Base-by-base conservation (phyloP, 2,329 filamentous ascomycete species). In the Fusarium nodosum region DNA sequence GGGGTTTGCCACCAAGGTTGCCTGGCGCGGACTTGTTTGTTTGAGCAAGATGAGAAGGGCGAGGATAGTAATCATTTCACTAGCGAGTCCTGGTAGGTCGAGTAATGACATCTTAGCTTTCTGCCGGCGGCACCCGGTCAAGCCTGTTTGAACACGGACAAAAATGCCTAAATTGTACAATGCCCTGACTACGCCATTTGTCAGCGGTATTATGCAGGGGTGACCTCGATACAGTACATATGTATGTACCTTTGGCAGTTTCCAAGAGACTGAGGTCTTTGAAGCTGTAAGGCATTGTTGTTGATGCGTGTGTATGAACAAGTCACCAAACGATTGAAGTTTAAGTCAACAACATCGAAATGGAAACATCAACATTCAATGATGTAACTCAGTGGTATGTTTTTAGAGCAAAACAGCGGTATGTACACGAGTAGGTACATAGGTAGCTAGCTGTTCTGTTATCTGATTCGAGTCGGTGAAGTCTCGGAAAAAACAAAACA, bases 391-490 rank as follows among this genome's bases (percentile, higher is more conserved):
- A 46, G 57, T 68, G 60, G 57, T 69, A 59, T 55, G 48, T 45
- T 36, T 33, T 13, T 42, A 56, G 28, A 22, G 56, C 45, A 48
- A 60, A 60, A 71, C 51, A 55, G 64, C 61, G 66, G 69, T 44
- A 63, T 63, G 56, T 64, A 45, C 28, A 42, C 12, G 22, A 26
- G 36, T 38, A 39, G n/a, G 11, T 13, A 39, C 18, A 11, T 38
- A 39, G n/a, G 11, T 13, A 39, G 9, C 6, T 38, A n/a, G 36
- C 36, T 22, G 36, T 30, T 39, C 15, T 62, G 51, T 22, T 51
- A 39, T 51, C 24, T 39, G 34, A 46, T 54, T 71, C 55, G 71
- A 72, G 69, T 75, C 73, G 73, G 73, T 75, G 67, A 75, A 75
- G 71, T 72, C 64, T 74, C 71, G 73, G 73, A 50, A 72, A 74